Evolutionary conservation across 2,329 filamentous ascomycete species (phyloP).

Genomic region (Acephala macrosclerotiorum): DNA sequence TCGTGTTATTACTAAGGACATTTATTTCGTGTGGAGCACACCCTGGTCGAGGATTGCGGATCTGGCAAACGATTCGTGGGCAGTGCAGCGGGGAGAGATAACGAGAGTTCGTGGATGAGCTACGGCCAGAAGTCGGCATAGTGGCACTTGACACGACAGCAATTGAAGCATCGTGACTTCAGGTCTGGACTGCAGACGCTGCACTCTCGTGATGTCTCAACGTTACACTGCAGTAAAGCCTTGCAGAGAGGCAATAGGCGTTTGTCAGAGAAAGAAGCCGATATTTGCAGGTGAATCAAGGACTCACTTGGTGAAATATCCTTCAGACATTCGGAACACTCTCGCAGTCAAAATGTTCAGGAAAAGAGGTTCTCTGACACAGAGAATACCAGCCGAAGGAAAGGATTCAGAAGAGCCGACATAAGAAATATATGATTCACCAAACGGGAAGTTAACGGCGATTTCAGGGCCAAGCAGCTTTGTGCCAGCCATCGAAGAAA

Average conservation of each 20-base stretch:
- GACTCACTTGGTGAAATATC: neutral
- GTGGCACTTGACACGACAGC: constrained; percentile 14
- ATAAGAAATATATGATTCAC: neutral
- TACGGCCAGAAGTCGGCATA: constrained; percentile 31
- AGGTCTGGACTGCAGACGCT: neutral
- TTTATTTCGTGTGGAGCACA: constrained; percentile 26
- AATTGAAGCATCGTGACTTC: neutral
- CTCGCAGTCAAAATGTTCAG: neutral
- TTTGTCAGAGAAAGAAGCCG: neutral
- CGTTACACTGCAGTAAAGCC: neutral
- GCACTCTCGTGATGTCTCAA: constrained; percentile 1
- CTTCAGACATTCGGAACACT: neutral
- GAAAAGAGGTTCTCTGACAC: neutral
- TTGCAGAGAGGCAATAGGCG: neutral
- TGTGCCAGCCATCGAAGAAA: neutral
- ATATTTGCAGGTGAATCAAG: constrained; percentile 1
- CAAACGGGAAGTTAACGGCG: constrained; percentile 1
- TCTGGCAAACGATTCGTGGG: constrained; percentile 31
- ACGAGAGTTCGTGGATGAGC: constrained; percentile 27
- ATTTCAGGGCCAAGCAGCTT: neutral
- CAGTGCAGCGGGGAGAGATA: constrained; percentile 31
- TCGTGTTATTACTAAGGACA: constrained; percentile 10
- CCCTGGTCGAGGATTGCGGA: constrained; percentile 17
- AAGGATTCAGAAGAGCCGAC: neutral
- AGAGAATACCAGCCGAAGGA: neutral